A percentile compares a stretch with the other conserved stretches of the same genome.
These are phyloP conservation scores for Ramaria sp. DNA, from an alignment of 768 basidiomycete species.

Conservation along the genomic window DNA sequence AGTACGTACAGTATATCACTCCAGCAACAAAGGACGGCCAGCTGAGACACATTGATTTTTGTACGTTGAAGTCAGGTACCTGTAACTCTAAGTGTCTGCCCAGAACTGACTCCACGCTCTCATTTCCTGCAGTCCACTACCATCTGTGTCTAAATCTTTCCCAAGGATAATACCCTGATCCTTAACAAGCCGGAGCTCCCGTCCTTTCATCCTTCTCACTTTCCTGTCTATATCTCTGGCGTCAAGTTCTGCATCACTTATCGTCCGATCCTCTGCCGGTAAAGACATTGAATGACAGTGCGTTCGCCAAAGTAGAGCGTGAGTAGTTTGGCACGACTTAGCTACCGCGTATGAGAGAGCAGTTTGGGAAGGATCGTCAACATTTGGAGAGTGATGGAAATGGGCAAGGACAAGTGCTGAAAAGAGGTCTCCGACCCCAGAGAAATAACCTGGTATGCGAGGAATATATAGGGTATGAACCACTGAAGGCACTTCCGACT, in stretches of 20 bases:
- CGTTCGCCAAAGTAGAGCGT: constrained; percentile 59
- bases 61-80: neutral
- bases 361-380: constrained; percentile 18
- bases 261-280: constrained; percentile 46
- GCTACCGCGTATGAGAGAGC: constrained; percentile 52
- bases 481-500: constrained; percentile 20
- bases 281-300: constrained; percentile 43
- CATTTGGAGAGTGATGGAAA: constrained; percentile 26
- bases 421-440: constrained; percentile 95
- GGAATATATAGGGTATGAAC: constrained; percentile 69
- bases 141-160: neutral
- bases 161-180: constrained; percentile 58
- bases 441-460: constrained; percentile 82
- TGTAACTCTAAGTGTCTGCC: neutral
- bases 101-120: constrained; percentile 2
- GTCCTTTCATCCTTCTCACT: constrained; percentile 64
- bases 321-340: constrained; percentile 62
- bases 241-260: constrained; percentile 76
- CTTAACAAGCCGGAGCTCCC: constrained; percentile 80
- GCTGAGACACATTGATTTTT: neutral
- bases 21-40: no score
- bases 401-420: constrained; percentile 84
- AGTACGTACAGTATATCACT: no score
- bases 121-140: neutral
- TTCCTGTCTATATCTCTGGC: constrained; percentile 49